A percentile compares a stretch with the other conserved stretches of the same genome.
Evolutionary conservation across 75 land plant genomes (phyloP).

Genomic region (Gnetum montanum): DNA sequence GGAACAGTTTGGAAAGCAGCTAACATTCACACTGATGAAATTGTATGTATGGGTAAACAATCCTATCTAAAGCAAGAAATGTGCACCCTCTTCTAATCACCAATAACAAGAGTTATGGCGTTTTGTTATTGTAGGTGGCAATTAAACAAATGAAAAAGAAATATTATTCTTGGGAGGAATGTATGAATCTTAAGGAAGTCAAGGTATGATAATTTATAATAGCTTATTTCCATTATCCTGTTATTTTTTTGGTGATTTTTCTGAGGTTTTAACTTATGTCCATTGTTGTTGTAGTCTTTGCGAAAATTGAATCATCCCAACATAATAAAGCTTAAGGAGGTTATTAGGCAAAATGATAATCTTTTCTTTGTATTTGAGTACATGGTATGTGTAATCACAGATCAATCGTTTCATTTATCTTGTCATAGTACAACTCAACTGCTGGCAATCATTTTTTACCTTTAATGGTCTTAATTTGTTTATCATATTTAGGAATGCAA

Average conservation of each 20-base stretch:
- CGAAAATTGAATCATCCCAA: slow-evolving; percentile 28
- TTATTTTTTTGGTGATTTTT: background rate
- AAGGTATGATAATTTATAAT: slow-evolving; percentile 33
- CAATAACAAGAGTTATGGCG: background rate
- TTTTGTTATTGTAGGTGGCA: slow-evolving; percentile 23
- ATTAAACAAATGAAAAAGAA: slow-evolving; percentile 86
- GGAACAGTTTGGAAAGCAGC: slow-evolving; percentile 42
- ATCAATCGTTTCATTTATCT: background rate
- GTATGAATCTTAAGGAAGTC: slow-evolving; percentile 65
- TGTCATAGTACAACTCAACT: no score
- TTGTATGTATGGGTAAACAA: slow-evolving; percentile 11
- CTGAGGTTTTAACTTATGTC: background rate
- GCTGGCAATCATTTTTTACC: no score
- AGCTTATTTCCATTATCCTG: background rate
- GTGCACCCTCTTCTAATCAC: background rate
- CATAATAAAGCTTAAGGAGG: slow-evolving; percentile 28
- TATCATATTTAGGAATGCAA: slow-evolving; percentile 76
- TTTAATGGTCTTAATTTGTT: no score
- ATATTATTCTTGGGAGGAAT: slow-evolving; percentile 69
- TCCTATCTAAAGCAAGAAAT: background rate
- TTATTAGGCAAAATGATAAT: slow-evolving; percentile 13
- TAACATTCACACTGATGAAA: slow-evolving; percentile 18
- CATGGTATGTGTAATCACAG: slow-evolving; percentile 18
- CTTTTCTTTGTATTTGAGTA: slow-evolving; percentile 34
- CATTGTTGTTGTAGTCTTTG: slow-evolving; percentile 15